Conservation (phyloP, 2,329 filamentous ascomycete species). For the Aspergillus unguis region DNA sequence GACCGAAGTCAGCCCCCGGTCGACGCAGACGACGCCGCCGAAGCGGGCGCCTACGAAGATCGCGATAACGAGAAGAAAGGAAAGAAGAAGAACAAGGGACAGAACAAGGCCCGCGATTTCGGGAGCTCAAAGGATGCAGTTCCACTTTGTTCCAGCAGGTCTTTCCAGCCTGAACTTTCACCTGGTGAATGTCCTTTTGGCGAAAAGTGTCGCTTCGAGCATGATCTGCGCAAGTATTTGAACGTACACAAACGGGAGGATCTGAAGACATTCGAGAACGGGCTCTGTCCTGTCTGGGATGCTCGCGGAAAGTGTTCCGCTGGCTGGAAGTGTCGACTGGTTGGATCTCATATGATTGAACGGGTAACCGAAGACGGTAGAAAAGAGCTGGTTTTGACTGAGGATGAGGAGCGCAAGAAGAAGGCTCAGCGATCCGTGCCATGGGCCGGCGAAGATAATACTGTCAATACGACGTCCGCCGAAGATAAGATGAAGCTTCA, state of each 20-base stretch:
- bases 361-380: conserved; percentile 71
- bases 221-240: conserved; percentile 83
- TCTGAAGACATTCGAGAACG: conserved; percentile 66
- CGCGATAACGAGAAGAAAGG: conserved; percentile 37
- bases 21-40: conserved; percentile 58
- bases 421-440: conserved; percentile 31
- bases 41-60: conserved; percentile 51
- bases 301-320: conserved; percentile 70
- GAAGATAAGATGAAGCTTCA: conserved; percentile 71
- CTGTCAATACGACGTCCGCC: conserved; percentile 71
- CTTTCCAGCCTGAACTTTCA: conserved; percentile 73
- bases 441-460: conserved; percentile 52
- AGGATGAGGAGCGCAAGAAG: conserved; percentile 50
- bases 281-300: conserved; percentile 79
- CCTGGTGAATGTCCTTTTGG: conserved; percentile 72
- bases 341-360: conserved; percentile 81
- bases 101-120: conserved; percentile 81
- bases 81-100: conserved; percentile 59
- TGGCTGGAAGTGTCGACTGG: conserved; percentile 94
- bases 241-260: conserved; percentile 77
- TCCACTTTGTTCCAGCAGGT: conserved; percentile 72
- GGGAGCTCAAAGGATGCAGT: conserved; percentile 75
- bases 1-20: conserved; percentile 24
- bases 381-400: conserved; percentile 73
- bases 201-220: conserved; percentile 74